These are phyloP conservation scores for Volvox reticuliferus DNA, from an alignment of 139 green algal species.

Conservation along the genomic window DNA sequence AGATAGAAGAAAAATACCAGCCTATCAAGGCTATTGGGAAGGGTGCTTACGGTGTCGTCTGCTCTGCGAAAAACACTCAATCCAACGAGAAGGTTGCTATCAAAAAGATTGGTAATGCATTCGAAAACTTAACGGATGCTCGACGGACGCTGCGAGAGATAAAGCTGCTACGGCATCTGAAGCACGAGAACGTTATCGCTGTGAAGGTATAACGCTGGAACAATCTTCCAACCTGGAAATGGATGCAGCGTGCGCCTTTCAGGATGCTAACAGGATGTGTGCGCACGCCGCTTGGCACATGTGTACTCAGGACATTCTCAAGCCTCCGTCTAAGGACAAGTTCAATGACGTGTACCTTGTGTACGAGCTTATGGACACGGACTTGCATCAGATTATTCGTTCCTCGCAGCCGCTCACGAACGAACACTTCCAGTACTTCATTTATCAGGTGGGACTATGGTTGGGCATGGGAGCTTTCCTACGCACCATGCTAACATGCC, in stretches of 20 bases:
- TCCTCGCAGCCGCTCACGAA: slow-evolving; percentile 94
- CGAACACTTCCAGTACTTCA: slow-evolving; percentile 99
- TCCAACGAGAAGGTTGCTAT: slow-evolving; percentile 94
- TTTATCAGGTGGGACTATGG: slow-evolving; percentile 89
- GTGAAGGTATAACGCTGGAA: slow-evolving; percentile 51
- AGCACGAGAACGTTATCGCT: slow-evolving; percentile 91
- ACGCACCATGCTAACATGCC: neutral
- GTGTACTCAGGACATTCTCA: slow-evolving; percentile 75
- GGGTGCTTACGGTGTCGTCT: slow-evolving; percentile 97
- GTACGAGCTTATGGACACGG: slow-evolving; percentile 99
- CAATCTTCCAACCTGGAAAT: neutral
- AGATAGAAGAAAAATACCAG: slow-evolving; percentile 89
- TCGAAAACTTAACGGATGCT: slow-evolving; percentile 97
- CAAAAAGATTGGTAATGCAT: slow-evolving; percentile 98
- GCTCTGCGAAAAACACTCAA: slow-evolving; percentile 86
- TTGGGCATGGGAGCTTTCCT: neutral
- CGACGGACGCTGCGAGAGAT: slow-evolving; percentile 95
- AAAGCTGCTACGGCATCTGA: slow-evolving; percentile 88
- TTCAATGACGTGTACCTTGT: slow-evolving; percentile 99
- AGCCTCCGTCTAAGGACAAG: slow-evolving; percentile 63
- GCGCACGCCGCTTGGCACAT: neutral
- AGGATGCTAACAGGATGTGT: neutral
- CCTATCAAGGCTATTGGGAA: slow-evolving; percentile 73
- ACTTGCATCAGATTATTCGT: slow-evolving; percentile 99
- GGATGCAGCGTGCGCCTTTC: neutral